These are phyloP conservation scores for Telopea speciosissima DNA, from an alignment of 177 flowering plant genomes.

Conservation along the genomic window DNA sequence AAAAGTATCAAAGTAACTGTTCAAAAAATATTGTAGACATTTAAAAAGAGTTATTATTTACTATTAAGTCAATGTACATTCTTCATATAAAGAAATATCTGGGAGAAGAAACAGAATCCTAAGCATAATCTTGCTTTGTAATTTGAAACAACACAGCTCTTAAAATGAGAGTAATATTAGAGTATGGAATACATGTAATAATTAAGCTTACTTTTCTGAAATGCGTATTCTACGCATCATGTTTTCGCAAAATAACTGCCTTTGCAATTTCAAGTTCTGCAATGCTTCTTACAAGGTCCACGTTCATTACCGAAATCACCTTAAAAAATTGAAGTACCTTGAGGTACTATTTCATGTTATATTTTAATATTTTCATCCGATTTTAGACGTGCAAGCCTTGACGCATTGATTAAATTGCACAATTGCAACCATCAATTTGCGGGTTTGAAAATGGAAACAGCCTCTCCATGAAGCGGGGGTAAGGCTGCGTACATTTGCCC, in stretches of 20 bases:
- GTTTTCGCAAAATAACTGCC: constrained; percentile 85
- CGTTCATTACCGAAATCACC: constrained; percentile 94
- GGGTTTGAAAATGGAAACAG: no score
- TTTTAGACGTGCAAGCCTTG: no score
- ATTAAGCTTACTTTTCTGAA: constrained; percentile 43
- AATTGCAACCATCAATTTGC: no score
- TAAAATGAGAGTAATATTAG: background rate
- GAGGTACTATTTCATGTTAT: no score
- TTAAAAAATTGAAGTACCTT: constrained; percentile 49
- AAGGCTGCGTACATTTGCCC: no score
- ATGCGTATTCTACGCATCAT: constrained; percentile 79
- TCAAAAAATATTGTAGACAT: background rate
- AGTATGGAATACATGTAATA: background rate
- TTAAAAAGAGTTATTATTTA: background rate
- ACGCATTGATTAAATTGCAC: no score
- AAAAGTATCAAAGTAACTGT: background rate
- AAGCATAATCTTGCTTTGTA: background rate
- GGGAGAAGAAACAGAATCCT: background rate
- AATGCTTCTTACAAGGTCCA: constrained; percentile 65
- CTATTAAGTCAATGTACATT: background rate
- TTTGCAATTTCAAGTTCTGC: constrained; percentile 59
- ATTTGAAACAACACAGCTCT: background rate
- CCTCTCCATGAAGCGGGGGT: no score
- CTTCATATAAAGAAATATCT: no score
- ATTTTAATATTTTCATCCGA: no score